phyloP scores from a whole-genome alignment of 306 rosid genomes.

The Fragaria ananassa region DNA sequence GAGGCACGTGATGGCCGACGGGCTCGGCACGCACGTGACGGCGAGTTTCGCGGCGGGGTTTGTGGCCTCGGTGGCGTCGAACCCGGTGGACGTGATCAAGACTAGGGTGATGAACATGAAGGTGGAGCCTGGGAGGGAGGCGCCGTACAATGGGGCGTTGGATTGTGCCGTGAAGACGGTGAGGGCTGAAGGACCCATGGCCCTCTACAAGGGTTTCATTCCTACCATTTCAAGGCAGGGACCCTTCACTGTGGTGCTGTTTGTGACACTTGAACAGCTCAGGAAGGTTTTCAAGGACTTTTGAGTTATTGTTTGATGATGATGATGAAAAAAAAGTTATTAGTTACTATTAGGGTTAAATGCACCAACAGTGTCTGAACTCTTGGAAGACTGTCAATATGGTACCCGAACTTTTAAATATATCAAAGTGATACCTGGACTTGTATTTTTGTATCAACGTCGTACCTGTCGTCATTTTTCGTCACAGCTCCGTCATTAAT shows the following conservation, averaged over 20 bases:
- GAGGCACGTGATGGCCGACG: constrained; percentile 57
- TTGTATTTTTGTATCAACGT: too few species aligned
- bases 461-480: too few species aligned
- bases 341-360: too few species aligned
- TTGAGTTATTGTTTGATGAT: not conserved
- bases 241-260: constrained; percentile 79
- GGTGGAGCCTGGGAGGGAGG: constrained; percentile 48
- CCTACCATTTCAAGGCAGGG: constrained; percentile 88
- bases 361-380: too few species aligned
- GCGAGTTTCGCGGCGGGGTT: constrained; percentile 89
- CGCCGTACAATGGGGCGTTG: constrained; percentile 67
- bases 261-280: constrained; percentile 83
- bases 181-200: constrained; percentile 70
- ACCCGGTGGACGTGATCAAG: constrained; percentile 87
- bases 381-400: too few species aligned
- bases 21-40: constrained; percentile 69
- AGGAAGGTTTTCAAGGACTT: constrained; percentile 59
- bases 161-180: constrained; percentile 76
- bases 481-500: too few species aligned
- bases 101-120: constrained; percentile 91
- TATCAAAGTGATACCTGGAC: too few species aligned
- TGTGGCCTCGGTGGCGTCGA: constrained; percentile 86
- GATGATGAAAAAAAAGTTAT: not conserved
- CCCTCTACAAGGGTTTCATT: constrained; percentile 79
- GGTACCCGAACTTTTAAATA: too few species aligned